A percentile compares a stretch with the other conserved stretches of the same genome.
Conservation (phyloP, 2,329 filamentous ascomycete species). For the Pseudogymnoascus sp. region DNA sequence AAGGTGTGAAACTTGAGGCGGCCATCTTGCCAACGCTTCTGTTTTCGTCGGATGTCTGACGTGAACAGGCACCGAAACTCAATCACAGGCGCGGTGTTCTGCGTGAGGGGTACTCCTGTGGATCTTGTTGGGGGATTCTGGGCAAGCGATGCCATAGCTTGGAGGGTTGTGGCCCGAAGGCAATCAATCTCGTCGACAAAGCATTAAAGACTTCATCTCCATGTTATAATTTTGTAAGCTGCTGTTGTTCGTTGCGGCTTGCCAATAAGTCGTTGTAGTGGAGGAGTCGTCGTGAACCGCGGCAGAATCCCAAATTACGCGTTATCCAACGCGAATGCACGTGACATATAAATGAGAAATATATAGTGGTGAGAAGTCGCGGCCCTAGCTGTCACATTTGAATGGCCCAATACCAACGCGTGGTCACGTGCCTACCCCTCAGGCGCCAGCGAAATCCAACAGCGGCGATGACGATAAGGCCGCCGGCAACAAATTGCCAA, state of each 20-base stretch:
- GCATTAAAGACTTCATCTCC: neutral
- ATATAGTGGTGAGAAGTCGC: too few relatives aligned
- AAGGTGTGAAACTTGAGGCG: slow-evolving; percentile 80
- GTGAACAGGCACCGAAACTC: slow-evolving; percentile 85
- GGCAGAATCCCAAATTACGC: neutral
- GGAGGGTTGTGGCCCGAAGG: neutral
- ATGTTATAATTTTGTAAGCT: neutral
- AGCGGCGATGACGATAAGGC: neutral
- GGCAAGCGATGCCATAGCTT: neutral
- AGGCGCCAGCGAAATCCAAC: neutral
- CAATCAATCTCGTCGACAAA: neutral
- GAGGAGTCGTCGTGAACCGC: neutral
- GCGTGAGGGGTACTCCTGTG: slow-evolving; percentile 15
- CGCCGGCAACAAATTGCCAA: neutral
- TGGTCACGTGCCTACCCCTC: neutral
- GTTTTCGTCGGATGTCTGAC: slow-evolving; percentile 74
- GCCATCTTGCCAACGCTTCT: slow-evolving; percentile 92
- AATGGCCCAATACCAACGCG: neutral
- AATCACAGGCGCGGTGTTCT: slow-evolving; percentile 62
- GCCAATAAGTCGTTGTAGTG: neutral
- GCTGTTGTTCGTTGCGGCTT: neutral
- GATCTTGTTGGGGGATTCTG: neutral
- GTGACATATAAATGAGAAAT: neutral
- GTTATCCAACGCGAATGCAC: slow-evolving; percentile 5
- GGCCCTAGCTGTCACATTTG: slow-evolving; percentile 13